These are phyloP conservation scores for Heliamphora pulchella DNA, from an alignment of 179 eudicot genomes.

Conservation along the genomic window DNA sequence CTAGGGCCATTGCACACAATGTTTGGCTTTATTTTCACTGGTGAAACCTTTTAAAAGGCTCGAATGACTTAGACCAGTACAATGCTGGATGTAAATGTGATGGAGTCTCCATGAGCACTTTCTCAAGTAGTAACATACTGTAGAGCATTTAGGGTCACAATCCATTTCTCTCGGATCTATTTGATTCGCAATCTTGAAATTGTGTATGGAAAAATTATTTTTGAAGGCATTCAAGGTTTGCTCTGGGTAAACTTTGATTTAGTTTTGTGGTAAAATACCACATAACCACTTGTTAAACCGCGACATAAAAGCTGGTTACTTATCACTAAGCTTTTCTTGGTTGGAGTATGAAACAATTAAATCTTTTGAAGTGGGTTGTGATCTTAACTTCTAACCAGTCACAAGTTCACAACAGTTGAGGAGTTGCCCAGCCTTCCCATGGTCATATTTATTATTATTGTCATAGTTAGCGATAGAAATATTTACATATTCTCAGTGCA, in stretches of 20 bases:
- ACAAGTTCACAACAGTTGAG: not conserved
- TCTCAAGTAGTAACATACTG: not conserved
- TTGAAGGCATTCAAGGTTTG: not conserved
- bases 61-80: not conserved
- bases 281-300: not conserved
- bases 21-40: not conserved
- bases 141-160: not conserved
- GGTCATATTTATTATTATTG: not conserved
- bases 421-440: not conserved
- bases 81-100: not conserved
- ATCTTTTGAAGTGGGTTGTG: not conserved
- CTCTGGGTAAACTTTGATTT: too few species aligned
- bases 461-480: not conserved
- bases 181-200: not conserved
- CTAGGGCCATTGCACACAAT: not conserved
- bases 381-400: not conserved
- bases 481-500: not conserved
- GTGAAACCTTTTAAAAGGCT: not conserved
- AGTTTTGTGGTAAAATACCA: not conserved
- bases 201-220: not conserved
- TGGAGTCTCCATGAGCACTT: not conserved
- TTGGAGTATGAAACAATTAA: not conserved
- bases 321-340: not conserved
- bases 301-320: not conserved
- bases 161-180: not conserved